phyloP scores from a whole-genome alignment of 805 yeast genomes.

The Kodamaea hsintzibuensis region DNA sequence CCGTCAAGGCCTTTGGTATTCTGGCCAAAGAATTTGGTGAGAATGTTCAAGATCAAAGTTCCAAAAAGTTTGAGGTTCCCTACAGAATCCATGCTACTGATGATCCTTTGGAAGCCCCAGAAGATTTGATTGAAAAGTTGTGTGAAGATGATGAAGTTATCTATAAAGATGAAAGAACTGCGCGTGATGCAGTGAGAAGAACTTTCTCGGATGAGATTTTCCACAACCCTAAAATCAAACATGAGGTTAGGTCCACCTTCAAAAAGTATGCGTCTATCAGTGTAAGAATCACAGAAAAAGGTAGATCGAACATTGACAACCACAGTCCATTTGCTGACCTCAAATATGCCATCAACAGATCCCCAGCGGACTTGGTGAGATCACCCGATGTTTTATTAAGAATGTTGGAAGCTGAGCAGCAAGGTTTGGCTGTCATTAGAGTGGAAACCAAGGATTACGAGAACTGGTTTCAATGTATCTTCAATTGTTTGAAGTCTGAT shows the following conservation, averaged over 20 bases:
- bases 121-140: slow-evolving; percentile 52
- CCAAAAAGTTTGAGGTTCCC: slow-evolving; percentile 44
- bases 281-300: slow-evolving; percentile 78
- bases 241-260: slow-evolving; percentile 63
- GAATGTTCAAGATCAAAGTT: slow-evolving; percentile 65
- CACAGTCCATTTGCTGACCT: slow-evolving; percentile 84
- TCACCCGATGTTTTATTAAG: slow-evolving; percentile 82
- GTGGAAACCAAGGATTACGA: slow-evolving; percentile 51
- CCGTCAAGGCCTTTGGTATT: slow-evolving; percentile 72
- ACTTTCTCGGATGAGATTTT: slow-evolving; percentile 77
- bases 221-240: slow-evolving; percentile 78
- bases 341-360: slow-evolving; percentile 84
- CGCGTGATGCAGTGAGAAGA: slow-evolving; percentile 70
- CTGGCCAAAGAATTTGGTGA: slow-evolving; percentile 81
- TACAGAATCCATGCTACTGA: slow-evolving; percentile 69
- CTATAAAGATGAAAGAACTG: slow-evolving; percentile 59
- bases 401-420: slow-evolving; percentile 88
- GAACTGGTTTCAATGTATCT: slow-evolving; percentile 43
- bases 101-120: slow-evolving; percentile 64
- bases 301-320: slow-evolving; percentile 66
- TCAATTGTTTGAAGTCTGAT: slow-evolving; percentile 66
- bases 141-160: slow-evolving; percentile 48
- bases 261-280: slow-evolving; percentile 66
- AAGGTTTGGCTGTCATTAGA: slow-evolving; percentile 68
- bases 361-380: slow-evolving; percentile 68